Conservation (phyloP, 805 yeast species). For the Candida easanensis region DNA sequence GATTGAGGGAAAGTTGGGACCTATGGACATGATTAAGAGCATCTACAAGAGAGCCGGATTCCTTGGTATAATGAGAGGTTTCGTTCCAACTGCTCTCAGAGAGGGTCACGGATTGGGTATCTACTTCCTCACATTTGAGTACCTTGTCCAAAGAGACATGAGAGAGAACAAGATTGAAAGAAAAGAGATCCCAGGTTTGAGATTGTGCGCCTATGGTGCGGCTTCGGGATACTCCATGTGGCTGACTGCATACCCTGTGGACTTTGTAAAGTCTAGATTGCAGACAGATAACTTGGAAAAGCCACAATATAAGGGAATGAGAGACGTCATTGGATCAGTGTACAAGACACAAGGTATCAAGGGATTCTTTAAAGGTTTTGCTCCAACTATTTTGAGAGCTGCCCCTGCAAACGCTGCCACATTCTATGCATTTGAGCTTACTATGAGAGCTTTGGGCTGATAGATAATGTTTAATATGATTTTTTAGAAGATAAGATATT, state of each 20-base stretch:
- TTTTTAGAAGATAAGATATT: not conserved
- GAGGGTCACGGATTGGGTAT: slow-evolving; percentile 87
- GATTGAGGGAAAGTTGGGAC: slow-evolving; percentile 65
- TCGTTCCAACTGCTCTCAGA: slow-evolving; percentile 77
- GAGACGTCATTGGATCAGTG: slow-evolving; percentile 58
- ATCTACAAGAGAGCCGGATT: slow-evolving; percentile 51
- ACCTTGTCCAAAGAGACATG: slow-evolving; percentile 68
- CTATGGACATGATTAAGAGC: slow-evolving; percentile 65
- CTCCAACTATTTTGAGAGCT: slow-evolving; percentile 91
- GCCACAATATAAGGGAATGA: slow-evolving; percentile 57
- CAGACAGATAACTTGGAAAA: slow-evolving; percentile 67
- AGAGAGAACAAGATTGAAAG: slow-evolving; percentile 46
- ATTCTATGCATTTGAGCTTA: slow-evolving; percentile 86
- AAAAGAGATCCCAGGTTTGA: slow-evolving; percentile 82
- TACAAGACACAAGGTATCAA: slow-evolving; percentile 57
- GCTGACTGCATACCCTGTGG: slow-evolving; percentile 83
- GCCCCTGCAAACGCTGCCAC: slow-evolving; percentile 99
- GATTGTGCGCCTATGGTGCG: slow-evolving; percentile 85
- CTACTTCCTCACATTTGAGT: slow-evolving; percentile 89
- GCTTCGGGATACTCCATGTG: slow-evolving; percentile 87
- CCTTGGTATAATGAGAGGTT: slow-evolving; percentile 73
- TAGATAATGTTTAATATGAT: not conserved
- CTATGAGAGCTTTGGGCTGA: slow-evolving; percentile 55
- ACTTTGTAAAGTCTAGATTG: slow-evolving; percentile 84
- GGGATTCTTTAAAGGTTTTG: slow-evolving; percentile 88